Base-by-base conservation (phyloP, 257 asterid species). In the Solanum neorickii region DNA sequence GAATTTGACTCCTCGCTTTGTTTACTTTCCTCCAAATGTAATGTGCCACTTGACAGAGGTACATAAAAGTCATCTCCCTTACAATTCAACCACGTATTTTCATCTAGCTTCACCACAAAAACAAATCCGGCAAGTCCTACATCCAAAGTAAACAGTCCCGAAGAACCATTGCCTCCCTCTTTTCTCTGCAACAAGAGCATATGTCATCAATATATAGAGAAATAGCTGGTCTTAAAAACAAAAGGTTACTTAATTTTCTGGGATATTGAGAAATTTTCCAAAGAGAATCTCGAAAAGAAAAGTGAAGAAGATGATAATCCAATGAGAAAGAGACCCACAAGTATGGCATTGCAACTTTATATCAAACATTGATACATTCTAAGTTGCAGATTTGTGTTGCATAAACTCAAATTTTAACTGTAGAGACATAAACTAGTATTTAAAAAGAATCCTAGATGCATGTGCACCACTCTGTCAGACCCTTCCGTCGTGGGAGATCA, bases 51-150 rank as follows among this genome's bases (percentile, higher is more conserved):
- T 88, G 96, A 29, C 29, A 97, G 88, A 27, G 98, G 98, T 80
- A 94, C 83, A 90, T 87, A 93, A 89, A 97, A 97, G 91, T 97
- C 98, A 68, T 93, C 92, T 46, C 99, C 99, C 39, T 89, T 76
- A 89, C 88, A 90, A 91, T 93, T 93, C 91, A 97, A 88, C 99
- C 99, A 97, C 20, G 93, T 93, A 60, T 90, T 89, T 9, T 94
- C 94, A 78, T 93, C 89, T 90, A 97, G 92, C 93, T 94, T 97
- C 93, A 97, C 91, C 90, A 91, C 99, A 92, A 95, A 97, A 88
- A 88, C 90, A 91, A 97, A 96, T 37, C 93, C 97, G 7, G 90
- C 83, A 89, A 87, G 89, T 65, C 91, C 92, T 88, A 88, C 92
- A 87, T 92, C 95, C 93, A 97, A 87, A 77, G 92, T 86, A 90